Conservation (phyloP, 2,329 filamentous ascomycete species). For the Blumeria graminis region DNA sequence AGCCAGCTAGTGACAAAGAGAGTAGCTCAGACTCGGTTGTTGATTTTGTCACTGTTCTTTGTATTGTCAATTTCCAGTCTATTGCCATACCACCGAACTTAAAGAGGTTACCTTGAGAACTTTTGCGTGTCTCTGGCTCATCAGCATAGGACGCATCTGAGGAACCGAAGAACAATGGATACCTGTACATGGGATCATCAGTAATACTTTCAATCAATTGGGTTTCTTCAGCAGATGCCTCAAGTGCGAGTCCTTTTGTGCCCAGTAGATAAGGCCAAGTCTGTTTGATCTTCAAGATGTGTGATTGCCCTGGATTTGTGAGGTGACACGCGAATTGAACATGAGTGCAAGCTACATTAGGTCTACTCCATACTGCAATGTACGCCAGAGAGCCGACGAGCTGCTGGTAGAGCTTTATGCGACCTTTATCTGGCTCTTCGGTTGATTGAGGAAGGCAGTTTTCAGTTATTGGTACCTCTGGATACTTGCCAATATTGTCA, state of each 20-base stretch:
- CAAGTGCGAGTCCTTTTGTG: background rate
- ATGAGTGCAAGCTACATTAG: background rate
- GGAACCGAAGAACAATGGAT: no score
- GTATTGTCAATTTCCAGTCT: no score
- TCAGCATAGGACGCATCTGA: no score
- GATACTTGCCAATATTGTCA: no score
- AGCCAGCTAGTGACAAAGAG: background rate
- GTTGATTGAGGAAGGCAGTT: background rate
- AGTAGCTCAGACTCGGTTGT: background rate
- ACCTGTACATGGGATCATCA: no score
- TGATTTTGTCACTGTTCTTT: background rate
- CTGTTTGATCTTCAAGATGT: background rate
- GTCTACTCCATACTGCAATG: background rate
- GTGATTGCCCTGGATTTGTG: background rate
- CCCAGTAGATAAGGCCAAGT: background rate
- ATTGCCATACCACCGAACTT: no score
- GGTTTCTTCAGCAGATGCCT: background rate
- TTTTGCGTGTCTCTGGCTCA: no score
- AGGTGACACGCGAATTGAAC: background rate
- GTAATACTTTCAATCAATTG: background rate
- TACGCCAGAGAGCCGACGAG: background rate
- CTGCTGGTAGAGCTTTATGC: background rate
- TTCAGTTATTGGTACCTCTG: background rate
- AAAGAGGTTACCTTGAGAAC: no score
- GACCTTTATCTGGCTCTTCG: background rate